These are phyloP conservation scores for Rusavskia elegans DNA, from an alignment of 495 filamentous ascomycete species.

Conservation along the genomic window DNA sequence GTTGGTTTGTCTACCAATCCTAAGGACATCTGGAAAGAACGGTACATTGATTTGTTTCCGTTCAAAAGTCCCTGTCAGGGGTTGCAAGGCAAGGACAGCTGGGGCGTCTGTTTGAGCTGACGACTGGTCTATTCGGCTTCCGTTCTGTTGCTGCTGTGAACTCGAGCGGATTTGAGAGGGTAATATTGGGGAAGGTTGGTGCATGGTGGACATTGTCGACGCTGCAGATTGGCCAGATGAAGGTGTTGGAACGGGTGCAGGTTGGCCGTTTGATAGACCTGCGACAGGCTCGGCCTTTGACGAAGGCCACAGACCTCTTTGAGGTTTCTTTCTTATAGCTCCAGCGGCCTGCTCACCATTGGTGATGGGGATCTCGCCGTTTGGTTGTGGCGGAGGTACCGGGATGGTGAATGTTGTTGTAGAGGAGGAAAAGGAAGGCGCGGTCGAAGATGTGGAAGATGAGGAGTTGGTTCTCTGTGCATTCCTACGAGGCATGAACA, in stretches of 20 bases:
- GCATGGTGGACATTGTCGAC: conserved; percentile 54
- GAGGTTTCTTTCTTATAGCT: conserved; percentile 50
- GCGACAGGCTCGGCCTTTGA: conserved; percentile 52
- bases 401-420: conserved; percentile 31
- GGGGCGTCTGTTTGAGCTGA: conserved; percentile 39
- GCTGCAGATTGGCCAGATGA: conserved; percentile 52
- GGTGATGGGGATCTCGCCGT: conserved; percentile 27
- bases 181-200: conserved; percentile 56
- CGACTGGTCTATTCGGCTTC: conserved; percentile 38
- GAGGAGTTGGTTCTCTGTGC: conserved; percentile 76
- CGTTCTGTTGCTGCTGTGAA: conserved; percentile 43
- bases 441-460: conserved; percentile 75
- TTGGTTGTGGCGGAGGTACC: conserved; percentile 27
- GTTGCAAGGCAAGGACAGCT: conserved; percentile 65
- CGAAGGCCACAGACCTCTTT: conserved; percentile 57
- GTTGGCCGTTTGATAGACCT: conserved; percentile 42
- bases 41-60: conserved; percentile 89
- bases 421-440: conserved; percentile 54
- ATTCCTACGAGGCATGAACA: conserved; percentile 75
- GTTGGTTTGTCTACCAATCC: conserved; percentile 94
- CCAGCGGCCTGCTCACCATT: conserved; percentile 29
- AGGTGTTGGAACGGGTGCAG: conserved; percentile 45
- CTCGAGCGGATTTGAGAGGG: conserved; percentile 55
- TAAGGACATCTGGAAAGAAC: conserved; percentile 70
- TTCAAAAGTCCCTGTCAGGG: conserved; percentile 90